These are phyloP conservation scores for Amanita rubescens DNA, from an alignment of 768 basidiomycete species.

Conservation along the genomic window DNA sequence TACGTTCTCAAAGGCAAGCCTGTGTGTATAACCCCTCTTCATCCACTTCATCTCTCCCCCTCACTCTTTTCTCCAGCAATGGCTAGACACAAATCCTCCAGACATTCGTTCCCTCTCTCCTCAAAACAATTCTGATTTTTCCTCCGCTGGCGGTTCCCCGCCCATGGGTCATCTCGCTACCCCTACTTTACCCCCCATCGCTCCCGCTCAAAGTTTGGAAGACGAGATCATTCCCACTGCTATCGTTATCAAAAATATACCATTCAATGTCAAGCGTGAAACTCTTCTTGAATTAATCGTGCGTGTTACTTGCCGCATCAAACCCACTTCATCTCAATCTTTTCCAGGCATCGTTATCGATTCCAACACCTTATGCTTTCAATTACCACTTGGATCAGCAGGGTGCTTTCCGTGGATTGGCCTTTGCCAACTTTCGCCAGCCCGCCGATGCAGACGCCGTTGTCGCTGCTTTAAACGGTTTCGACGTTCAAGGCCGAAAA, in stretches of 20 bases:
- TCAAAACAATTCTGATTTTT: conserved; percentile 83
- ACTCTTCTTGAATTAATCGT: conserved; percentile 96
- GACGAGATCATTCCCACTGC: conserved; percentile 98
- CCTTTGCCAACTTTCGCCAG: conserved; percentile 97
- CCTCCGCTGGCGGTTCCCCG: conserved; percentile 80
- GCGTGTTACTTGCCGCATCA: conserved; percentile 25
- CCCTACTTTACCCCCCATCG: conserved; percentile 38
- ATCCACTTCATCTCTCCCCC: conserved; percentile 15
- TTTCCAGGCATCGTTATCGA: conserved; percentile 75
- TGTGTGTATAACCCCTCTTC: conserved; percentile 54
- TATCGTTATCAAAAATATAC: conserved; percentile 99
- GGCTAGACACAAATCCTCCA: conserved; percentile 67
- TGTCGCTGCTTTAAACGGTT: conserved; percentile 92
- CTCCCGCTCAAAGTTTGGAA: conserved; percentile 49
- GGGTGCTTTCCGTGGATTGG: conserved; percentile 93
- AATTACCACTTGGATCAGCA: conserved; percentile 98
- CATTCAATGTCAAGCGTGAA: conserved; percentile 97
- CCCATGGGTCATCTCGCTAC: conserved; percentile 45
- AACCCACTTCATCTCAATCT: conserved; percentile 9
- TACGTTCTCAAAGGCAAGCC: conserved; percentile 59
- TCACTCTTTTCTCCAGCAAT: conserved; percentile 52
- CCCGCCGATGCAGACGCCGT: conserved; percentile 90
- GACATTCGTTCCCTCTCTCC: conserved; percentile 80
- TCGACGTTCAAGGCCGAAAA: conserved; percentile 94
- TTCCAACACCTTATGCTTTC: conserved; percentile 98